Conservation (phyloP, 164 flowering plant species). For the Dillenia suffruticosa region DNA sequence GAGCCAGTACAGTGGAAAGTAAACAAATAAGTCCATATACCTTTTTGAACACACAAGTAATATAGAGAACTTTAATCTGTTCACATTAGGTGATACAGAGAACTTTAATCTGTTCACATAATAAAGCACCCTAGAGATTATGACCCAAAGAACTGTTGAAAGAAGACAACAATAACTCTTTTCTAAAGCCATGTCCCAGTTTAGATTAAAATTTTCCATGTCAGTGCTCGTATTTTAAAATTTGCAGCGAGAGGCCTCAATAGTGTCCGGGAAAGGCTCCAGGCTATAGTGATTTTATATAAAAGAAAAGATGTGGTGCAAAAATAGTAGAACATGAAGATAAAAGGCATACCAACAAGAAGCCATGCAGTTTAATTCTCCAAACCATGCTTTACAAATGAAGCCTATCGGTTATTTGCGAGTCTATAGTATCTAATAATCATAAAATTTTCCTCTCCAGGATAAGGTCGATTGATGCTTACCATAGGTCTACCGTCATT, state of each 20-base stretch:
- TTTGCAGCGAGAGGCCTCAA: not conserved
- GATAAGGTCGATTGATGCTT: slow-evolving; percentile 25
- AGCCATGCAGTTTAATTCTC: not conserved
- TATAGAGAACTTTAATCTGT: not conserved
- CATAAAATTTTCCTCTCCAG: not conserved
- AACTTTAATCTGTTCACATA: not conserved
- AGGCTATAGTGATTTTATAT: not conserved
- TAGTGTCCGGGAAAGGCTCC: not conserved
- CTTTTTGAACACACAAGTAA: too few species aligned
- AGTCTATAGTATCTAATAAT: too few species aligned
- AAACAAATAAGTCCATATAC: too few species aligned
- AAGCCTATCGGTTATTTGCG: too few species aligned
- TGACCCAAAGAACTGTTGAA: too few species aligned
- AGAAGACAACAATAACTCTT: too few species aligned
- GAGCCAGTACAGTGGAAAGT: too few species aligned
- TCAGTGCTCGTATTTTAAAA: too few species aligned
- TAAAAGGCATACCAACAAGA: not conserved
- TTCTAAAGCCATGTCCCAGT: too few species aligned
- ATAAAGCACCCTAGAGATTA: not conserved
- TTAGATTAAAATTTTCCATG: too few species aligned
- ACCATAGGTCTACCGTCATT: slow-evolving; percentile 73
- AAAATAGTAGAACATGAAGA: not conserved
- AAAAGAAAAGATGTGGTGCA: not conserved
- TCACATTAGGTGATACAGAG: not conserved
- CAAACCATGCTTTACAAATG: too few species aligned